phyloP scores from a whole-genome alignment of 2,329 filamentous ascomycete species.

The Microcera coccophila region DNA sequence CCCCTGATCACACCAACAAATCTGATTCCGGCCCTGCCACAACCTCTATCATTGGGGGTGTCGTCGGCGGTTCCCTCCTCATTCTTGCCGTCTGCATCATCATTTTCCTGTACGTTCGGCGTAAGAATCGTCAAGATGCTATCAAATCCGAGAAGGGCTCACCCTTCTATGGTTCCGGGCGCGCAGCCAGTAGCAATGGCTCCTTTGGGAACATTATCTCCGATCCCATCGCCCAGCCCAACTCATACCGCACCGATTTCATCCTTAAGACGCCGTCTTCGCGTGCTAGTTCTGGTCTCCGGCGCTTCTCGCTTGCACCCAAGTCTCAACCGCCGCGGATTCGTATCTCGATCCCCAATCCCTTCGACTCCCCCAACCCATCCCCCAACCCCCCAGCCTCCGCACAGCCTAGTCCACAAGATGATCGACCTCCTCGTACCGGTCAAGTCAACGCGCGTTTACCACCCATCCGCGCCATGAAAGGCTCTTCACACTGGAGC shows the following conservation, averaged over 20 bases:
- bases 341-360: slow-evolving; percentile 34
- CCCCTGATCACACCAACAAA: slow-evolving; percentile 1
- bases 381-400: slow-evolving; percentile 21
- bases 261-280: slow-evolving; percentile 38
- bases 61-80: slow-evolving; percentile 44
- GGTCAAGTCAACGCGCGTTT: slow-evolving; percentile 27
- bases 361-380: slow-evolving; percentile 33
- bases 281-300: slow-evolving; percentile 11
- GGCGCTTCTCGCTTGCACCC: slow-evolving; percentile 4
- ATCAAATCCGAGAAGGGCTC: slow-evolving; percentile 19
- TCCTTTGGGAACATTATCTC: slow-evolving; percentile 49
- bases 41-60: slow-evolving; percentile 44
- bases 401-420: slow-evolving; percentile 19
- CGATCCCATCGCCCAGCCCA: slow-evolving; percentile 48
- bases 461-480: slow-evolving; percentile 40
- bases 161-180: slow-evolving; percentile 11
- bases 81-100: slow-evolving; percentile 39
- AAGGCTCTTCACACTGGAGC: slow-evolving; percentile 23
- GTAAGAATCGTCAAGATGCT: slow-evolving; percentile 22
- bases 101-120: slow-evolving; percentile 39
- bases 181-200: slow-evolving; percentile 21
- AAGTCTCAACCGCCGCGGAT: slow-evolving; percentile 16
- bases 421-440: slow-evolving; percentile 25
- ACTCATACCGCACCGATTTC: slow-evolving; percentile 50
- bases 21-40: slow-evolving; percentile 29